Percentiles rank a stretch among this genome's conserved stretches.
These are phyloP conservation scores for Mortierella sp. DNA, from an alignment of 371 early-diverging fungal species.

Conservation along the genomic window DNA sequence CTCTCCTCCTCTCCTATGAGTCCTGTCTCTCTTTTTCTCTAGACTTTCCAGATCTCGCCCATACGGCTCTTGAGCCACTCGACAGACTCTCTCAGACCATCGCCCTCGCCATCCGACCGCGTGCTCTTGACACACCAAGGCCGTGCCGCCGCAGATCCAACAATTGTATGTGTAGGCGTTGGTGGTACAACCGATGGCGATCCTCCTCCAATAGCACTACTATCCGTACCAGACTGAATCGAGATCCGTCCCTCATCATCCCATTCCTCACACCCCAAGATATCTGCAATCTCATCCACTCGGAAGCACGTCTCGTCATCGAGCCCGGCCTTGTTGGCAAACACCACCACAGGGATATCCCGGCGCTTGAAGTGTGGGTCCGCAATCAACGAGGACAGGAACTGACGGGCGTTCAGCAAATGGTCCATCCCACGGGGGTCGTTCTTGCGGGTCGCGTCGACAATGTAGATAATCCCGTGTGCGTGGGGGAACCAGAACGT, in stretches of 20 bases:
- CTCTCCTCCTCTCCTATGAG: neutral
- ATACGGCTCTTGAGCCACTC: slow-evolving; percentile 58
- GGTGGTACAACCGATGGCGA: neutral
- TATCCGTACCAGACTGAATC: neutral
- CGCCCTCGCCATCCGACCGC: slow-evolving; percentile 43
- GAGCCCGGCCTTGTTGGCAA: slow-evolving; percentile 56
- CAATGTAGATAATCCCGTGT: slow-evolving; percentile 54
- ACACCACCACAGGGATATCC: slow-evolving; percentile 55
- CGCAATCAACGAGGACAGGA: slow-evolving; percentile 34
- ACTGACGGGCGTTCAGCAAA: slow-evolving; percentile 54
- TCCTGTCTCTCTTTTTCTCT: neutral
- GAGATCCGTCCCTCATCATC: slow-evolving; percentile 9
- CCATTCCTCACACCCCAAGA: slow-evolving; percentile 56
- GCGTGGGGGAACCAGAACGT: slow-evolving; percentile 57
- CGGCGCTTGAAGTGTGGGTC: slow-evolving; percentile 43
- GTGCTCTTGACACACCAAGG: slow-evolving; percentile 59
- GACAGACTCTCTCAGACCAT: slow-evolving; percentile 46
- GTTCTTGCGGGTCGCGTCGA: slow-evolving; percentile 55
- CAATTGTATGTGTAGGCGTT: too few species aligned
- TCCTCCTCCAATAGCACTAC: neutral
- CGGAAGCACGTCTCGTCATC: slow-evolving; percentile 51
- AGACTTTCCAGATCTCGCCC: slow-evolving; percentile 45
- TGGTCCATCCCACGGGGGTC: slow-evolving; percentile 55
- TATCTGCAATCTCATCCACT: slow-evolving; percentile 56
- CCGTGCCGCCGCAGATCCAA: slow-evolving; percentile 5